Evolutionary conservation across 2,329 filamentous ascomycete species (phyloP), one percentile per base, ranked within the genome.

Genomic region (Cadophora gregata): DNA sequence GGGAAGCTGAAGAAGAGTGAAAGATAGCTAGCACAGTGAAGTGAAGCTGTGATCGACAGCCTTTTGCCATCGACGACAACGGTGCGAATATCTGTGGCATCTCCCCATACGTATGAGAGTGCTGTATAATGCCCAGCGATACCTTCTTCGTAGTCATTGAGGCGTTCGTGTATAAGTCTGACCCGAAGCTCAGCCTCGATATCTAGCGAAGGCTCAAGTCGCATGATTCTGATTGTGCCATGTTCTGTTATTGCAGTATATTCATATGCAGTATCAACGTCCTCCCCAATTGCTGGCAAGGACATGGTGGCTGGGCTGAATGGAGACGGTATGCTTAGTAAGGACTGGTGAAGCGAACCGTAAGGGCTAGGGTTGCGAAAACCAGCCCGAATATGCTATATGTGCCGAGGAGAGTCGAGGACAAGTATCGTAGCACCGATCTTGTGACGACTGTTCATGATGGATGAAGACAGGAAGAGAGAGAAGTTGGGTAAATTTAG

Each of bases 81-180:
- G 2, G 24, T 14, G 7, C n/a, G 19, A 21, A 4, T 55, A 14
- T 36, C 12, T 6, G 5, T 48, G 6, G 59, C 36, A 33, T 67
- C 59, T 25, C 68, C 67, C 70, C 69, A 72, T 8, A 67, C 67
- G 38, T 72, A 72, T 25, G 63, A 69, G 9, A 69, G 58, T 7
- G 64, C 64, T 7, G 48, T 47, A 55, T 65, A 69, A 16, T 65
- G 62, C 21, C 67, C 61, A 4, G 55, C 48, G 8, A 67, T 53
- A 48, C 69, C 69, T 24, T 66, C 47, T 6, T 63, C 48, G 29
- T 27, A 63, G 24, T 66, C 59, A 16, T 27, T 21, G 3, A 71
- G 3, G 51, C 61, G 33, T 10, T 60, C 56, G 24, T 60, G 12
- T 8, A 65, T 61, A 1, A 69, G 50, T 47, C 63, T 56, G 36